These are phyloP conservation scores for Leccinum boreale DNA, from an alignment of 768 basidiomycete genomes.

Conservation along the genomic window DNA sequence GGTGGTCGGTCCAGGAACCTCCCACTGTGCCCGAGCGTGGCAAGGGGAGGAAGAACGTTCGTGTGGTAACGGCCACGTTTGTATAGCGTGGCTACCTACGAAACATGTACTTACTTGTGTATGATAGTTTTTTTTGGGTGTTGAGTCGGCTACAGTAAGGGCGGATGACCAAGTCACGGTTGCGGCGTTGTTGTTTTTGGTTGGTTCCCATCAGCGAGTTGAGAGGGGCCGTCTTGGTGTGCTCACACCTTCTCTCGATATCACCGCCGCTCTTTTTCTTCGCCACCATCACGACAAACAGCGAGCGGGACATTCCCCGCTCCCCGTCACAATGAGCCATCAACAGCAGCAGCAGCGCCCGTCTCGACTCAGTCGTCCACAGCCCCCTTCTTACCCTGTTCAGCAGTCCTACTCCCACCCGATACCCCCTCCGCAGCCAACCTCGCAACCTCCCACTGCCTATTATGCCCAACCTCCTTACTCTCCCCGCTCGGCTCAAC, in stretches of 20 bases:
- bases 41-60: background rate
- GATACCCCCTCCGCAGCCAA: constrained; percentile 17
- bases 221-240: background rate
- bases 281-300: background rate
- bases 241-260: constrained; percentile 10
- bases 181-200: background rate
- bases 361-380: constrained; percentile 27
- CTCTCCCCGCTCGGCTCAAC: constrained; percentile 19
- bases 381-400: constrained; percentile 37
- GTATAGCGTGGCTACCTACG: background rate
- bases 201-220: constrained; percentile 6
- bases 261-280: constrained; percentile 20
- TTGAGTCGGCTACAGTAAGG: background rate
- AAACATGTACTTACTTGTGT: no score
- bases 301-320: constrained; percentile 1
- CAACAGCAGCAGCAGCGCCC: constrained; percentile 43
- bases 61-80: background rate
- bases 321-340: constrained; percentile 29
- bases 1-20: background rate
- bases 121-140: background rate
- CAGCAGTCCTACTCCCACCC: constrained; percentile 24
- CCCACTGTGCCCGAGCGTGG: background rate
- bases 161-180: background rate
- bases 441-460: constrained; percentile 11
- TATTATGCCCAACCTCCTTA: constrained; percentile 18